Base-by-base conservation (phyloP, 2,329 filamentous ascomycete species). In the Claviceps maximensis region DNA sequence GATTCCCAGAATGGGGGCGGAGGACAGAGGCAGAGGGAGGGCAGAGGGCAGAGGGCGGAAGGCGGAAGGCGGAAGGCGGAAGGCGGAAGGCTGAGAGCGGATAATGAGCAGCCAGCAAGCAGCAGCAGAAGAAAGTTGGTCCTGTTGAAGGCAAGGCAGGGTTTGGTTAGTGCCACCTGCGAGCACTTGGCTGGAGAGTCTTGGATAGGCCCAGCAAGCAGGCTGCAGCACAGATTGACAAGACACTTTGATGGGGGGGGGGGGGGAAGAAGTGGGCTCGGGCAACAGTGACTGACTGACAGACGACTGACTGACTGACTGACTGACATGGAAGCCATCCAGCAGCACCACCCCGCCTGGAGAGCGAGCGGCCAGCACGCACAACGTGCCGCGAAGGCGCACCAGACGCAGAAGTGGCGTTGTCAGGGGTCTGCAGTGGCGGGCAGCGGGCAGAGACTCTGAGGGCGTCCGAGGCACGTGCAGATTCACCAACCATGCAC, bases 341-440 rank as follows among this genome's bases (percentile, higher is more conserved):
- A n/a, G n/a, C n/a, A n/a, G n/a, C n/a, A n/a, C n/a, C n/a, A n/a
- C n/a, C n/a, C n/a, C n/a, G n/a, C n/a, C n/a, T n/a, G n/a, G n/a
- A n/a, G n/a, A n/a, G n/a, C n/a, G n/a, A n/a, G n/a, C n/a, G n/a
- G n/a, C n/a, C n/a, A n/a, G n/a, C n/a, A n/a, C n/a, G n/a, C n/a
- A n/a, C n/a, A n/a, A n/a, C n/a, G n/a, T n/a, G 27, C 9, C 25
- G 15, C 23, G 25, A 15, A 15, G 4, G 42, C 19, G n/a, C 9
- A 21, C 19, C n/a, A 49, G 47, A n/a, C 47, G 21, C 47, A 49
- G 47, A 21, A 21, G 49, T 47, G 53, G 53, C 53, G 53, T 54
- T 54, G 49, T 46, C 53, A 54, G 53, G 53, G 53, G 49, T 54
- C 48, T 44, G 36, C 23, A 6, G 4, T n/a, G 36, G 13, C 12